Base-by-base conservation (phyloP, 2,329 filamentous ascomycete species). In the Ascochyta clinopodiicola region DNA sequence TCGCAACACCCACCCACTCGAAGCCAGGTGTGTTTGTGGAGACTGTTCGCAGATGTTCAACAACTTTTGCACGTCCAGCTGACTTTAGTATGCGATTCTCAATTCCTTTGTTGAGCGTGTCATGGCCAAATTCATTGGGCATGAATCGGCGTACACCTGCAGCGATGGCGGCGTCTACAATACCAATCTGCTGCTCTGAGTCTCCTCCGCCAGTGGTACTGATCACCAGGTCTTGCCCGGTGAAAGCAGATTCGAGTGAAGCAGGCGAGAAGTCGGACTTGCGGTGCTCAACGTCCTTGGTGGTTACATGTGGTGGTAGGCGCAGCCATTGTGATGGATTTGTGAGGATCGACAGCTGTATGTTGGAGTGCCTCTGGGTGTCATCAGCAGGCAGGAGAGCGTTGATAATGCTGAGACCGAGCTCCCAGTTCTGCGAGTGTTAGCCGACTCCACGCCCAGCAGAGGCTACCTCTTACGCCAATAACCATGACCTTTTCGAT, bases 111-210 rank as follows among this genome's bases (percentile, higher is more conserved):
- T 77, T 77, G 27, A 73, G 57, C 22, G 69, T 61, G 45, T 71
- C 67, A 34, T 71, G 72, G 38, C 75, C 76, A 56, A 77, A 80
- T 51, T 80, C 78, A 25, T 73, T 67, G 10, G 78, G 77, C 25
- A 80, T 70, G 60, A 79, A 76, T 15, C 75, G 71, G 40, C 63
- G 68, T 3, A 79, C 77, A 8, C 75, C 73, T 7, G 75, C 75
- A 15, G 72, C 68, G 38, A 77, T 58, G 15, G 73, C 67, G 17
- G 77, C 78, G 39, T 79, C 71, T 36, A 80, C 67, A 27, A 80
- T 69, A 9, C 59, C 51, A 19, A 64, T 58, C n/a, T 70, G 67
- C 21, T 66, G 49, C 1, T 62, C 59, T 19, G 59, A 62, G 34
- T 70, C 59, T n/a, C 67, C 66, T 15, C 74, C 67, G 12, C 62